Evolutionary conservation across 768 basidiomycete species (phyloP).

Genomic region (Pulveroboletus sp.): DNA sequence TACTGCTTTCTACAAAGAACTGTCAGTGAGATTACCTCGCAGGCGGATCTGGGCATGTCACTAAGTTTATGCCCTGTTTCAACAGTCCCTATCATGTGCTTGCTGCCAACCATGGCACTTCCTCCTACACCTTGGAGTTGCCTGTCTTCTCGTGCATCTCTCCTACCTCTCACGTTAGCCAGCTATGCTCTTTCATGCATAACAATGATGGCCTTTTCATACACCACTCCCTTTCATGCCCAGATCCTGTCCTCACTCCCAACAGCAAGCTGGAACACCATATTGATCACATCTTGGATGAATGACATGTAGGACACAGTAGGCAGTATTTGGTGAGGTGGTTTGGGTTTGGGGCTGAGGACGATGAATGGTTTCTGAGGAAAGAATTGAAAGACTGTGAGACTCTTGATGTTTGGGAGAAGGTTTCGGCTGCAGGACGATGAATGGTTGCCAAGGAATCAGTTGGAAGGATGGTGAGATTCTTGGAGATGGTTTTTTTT

Average conservation of each 20-base stretch:
- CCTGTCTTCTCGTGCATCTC: conserved; percentile 17
- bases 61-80: conserved; percentile 40
- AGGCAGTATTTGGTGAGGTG: conserved; percentile 22
- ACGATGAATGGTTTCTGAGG: conserved; percentile 1
- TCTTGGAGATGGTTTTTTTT: too few relatives aligned
- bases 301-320: conserved; percentile 4
- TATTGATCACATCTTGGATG: conserved; percentile 1
- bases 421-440: too few relatives aligned
- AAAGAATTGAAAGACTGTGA: neutral
- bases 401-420: conserved; percentile 1
- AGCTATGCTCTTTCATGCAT: conserved; percentile 24
- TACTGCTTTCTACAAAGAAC: neutral
- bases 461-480: too few relatives aligned
- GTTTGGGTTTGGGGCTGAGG: conserved; percentile 5
- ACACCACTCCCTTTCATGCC: conserved; percentile 6
- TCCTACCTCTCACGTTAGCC: conserved; percentile 35
- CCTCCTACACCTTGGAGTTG: conserved; percentile 23
- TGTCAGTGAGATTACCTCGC: neutral
- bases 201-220: conserved; percentile 40
- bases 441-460: too few relatives aligned
- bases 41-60: conserved; percentile 18
- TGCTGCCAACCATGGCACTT: conserved; percentile 5
- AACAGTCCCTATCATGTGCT: conserved; percentile 31
- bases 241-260: neutral
- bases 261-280: neutral